Evolutionary conservation across 2,329 filamentous ascomycete species (phyloP).

Genomic region (Xylariomycetidae sp.): DNA sequence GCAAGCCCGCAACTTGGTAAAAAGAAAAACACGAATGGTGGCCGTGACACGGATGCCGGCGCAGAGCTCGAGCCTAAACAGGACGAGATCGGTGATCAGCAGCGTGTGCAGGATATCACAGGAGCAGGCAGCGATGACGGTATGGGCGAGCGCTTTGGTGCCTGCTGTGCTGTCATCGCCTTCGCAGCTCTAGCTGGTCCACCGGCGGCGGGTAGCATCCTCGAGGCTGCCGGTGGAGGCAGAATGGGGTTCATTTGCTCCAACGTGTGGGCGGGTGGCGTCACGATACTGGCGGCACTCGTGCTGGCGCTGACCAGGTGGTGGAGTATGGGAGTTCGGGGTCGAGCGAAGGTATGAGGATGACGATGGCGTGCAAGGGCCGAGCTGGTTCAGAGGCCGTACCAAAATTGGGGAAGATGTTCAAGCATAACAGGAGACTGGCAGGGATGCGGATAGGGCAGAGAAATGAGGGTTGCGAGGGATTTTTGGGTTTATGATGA

Average conservation of each 20-base stretch:
- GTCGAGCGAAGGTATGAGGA: background rate
- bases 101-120: too few relatives aligned
- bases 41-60: background rate
- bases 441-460: too few relatives aligned
- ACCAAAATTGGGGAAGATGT: too few relatives aligned
- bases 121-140: conserved; percentile 38
- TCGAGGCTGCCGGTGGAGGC: conserved; percentile 32
- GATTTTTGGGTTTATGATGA: too few relatives aligned
- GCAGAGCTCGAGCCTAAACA: too few relatives aligned
- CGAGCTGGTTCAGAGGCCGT: too few relatives aligned
- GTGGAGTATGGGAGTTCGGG: background rate
- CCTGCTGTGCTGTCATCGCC: conserved; percentile 36
- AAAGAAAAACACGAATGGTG: background rate
- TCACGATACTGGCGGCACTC: conserved; percentile 18
- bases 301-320: conserved; percentile 2
- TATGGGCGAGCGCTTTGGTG: conserved; percentile 40
- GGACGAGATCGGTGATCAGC: too few relatives aligned
- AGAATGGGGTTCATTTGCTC: conserved; percentile 40
- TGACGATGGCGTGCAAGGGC: too few relatives aligned
- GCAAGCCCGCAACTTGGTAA: conserved; percentile 30
- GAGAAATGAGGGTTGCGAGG: too few relatives aligned
- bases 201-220: conserved; percentile 38
- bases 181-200: conserved; percentile 39
- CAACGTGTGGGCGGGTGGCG: conserved; percentile 40
- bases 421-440: too few relatives aligned